Percentiles rank a stretch among this genome's conserved stretches.
Conservation (phyloP, 306 rosid species). For the Hippophae rhamnoides region DNA sequence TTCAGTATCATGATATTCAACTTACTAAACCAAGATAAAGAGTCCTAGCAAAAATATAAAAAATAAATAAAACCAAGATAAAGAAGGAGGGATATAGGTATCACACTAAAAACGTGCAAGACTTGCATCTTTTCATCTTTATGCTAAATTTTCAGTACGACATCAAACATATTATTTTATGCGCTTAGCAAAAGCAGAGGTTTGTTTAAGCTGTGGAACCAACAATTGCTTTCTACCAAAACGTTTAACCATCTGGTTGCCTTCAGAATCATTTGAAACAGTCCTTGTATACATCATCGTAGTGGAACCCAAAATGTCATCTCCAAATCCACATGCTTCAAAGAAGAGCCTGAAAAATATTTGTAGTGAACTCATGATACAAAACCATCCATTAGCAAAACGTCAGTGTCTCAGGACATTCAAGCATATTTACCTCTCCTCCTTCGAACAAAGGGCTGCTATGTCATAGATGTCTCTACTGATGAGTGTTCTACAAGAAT, state of each 20-base stretch:
- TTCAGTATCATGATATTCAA: conserved; percentile 26
- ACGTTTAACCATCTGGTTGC: conserved; percentile 26
- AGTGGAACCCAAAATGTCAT: conserved; percentile 61
- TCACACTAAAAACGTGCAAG: background rate
- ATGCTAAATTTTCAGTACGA: conserved; percentile 4
- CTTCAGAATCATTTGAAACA: conserved; percentile 24
- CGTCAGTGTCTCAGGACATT: background rate
- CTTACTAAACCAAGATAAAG: background rate
- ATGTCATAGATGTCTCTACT: conserved; percentile 42
- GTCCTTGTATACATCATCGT: conserved; percentile 61
- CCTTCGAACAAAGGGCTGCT: conserved; percentile 58
- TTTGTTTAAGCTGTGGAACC: conserved; percentile 38
- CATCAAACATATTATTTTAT: conserved; percentile 8
- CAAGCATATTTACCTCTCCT: conserved; percentile 44
- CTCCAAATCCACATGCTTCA: conserved; percentile 72
- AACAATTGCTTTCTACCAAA: conserved; percentile 42
- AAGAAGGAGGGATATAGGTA: background rate
- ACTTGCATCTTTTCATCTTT: conserved; percentile 4
- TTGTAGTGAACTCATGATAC: background rate
- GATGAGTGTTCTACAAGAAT: conserved; percentile 50
- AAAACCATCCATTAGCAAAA: background rate
- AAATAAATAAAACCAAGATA: background rate
- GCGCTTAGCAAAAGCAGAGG: conserved; percentile 13
- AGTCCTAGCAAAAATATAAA: background rate
- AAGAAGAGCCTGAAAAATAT: conserved; percentile 53